Percentiles rank a stretch among this genome's conserved stretches.
Conservation (phyloP, 768 basidiomycete genomes). For the Auricularia auricula-judae region DNA sequence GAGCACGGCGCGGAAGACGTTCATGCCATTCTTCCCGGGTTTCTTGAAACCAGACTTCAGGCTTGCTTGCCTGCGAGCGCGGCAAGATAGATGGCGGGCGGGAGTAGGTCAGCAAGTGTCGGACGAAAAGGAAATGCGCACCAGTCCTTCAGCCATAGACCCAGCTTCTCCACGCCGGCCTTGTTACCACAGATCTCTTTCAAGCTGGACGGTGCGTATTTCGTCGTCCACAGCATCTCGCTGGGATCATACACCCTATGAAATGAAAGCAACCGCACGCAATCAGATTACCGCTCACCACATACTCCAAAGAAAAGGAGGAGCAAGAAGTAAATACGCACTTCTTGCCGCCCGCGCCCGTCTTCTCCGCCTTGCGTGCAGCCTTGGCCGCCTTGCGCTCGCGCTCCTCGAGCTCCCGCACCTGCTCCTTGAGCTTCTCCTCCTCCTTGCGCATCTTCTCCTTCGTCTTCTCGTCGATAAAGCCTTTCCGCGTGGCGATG, state of each 20-base stretch:
- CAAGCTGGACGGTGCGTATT: slow-evolving; percentile 80
- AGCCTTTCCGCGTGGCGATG: slow-evolving; percentile 55
- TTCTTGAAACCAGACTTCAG: slow-evolving; percentile 79
- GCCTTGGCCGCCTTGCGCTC: slow-evolving; percentile 45
- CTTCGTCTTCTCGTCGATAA: slow-evolving; percentile 65
- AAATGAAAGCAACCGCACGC: slow-evolving; percentile 11
- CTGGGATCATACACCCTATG: slow-evolving; percentile 30
- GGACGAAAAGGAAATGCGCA: slow-evolving; percentile 21
- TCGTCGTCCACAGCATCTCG: slow-evolving; percentile 82
- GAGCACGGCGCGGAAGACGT: slow-evolving; percentile 74
- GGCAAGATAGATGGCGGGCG: no score
- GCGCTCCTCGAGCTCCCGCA: slow-evolving; percentile 66
- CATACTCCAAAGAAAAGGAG: neutral
- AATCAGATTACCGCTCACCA: no score
- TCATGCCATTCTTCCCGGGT: slow-evolving; percentile 85
- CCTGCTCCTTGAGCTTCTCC: slow-evolving; percentile 58
- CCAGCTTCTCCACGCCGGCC: slow-evolving; percentile 76
- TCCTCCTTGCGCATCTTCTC: slow-evolving; percentile 77
- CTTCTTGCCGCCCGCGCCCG: slow-evolving; percentile 10
- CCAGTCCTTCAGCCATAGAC: slow-evolving; percentile 84
- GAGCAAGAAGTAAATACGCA: slow-evolving; percentile 3
- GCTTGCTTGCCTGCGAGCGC: slow-evolving; percentile 75
- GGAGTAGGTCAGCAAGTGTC: no score
- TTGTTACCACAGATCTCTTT: slow-evolving; percentile 98
- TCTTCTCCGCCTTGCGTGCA: slow-evolving; percentile 15